These are phyloP conservation scores for Psophocarpus tetragonolobus DNA, from an alignment of 306 rosid genomes.

Conservation along the genomic window DNA sequence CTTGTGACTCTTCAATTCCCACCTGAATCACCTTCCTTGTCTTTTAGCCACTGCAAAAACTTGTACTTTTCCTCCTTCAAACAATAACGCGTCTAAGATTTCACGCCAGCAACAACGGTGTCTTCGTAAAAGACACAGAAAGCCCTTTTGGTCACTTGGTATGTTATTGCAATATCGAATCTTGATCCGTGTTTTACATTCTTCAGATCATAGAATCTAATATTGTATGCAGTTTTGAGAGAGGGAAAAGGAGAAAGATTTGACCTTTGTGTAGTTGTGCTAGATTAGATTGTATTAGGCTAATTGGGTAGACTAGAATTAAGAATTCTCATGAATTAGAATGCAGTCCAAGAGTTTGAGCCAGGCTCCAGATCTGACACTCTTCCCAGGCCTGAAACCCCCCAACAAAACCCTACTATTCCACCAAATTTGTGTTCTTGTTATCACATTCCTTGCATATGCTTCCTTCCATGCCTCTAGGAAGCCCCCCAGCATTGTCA, in stretches of 20 bases:
- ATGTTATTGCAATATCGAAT: slow-evolving; percentile 16
- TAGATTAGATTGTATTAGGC: slow-evolving; percentile 4
- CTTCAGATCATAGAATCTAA: slow-evolving; percentile 21
- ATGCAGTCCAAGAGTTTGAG: slow-evolving; percentile 55
- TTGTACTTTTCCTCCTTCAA: neutral
- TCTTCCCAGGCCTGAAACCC: slow-evolving; percentile 65
- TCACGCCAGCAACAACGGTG: neutral
- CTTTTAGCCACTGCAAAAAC: slow-evolving; percentile 1
- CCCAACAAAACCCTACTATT: slow-evolving; percentile 74
- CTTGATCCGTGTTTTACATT: slow-evolving; percentile 27
- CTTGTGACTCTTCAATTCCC: neutral
- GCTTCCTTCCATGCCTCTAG: slow-evolving; percentile 91
- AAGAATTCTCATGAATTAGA: slow-evolving; percentile 26
- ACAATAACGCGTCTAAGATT: neutral
- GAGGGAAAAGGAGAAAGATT: neutral
- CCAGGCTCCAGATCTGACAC: slow-evolving; percentile 60
- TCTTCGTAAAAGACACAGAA: neutral
- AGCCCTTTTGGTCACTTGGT: neutral
- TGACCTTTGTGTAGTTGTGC: slow-evolving; percentile 4
- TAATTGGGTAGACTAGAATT: neutral
- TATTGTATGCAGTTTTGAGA: neutral
- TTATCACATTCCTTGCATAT: slow-evolving; percentile 71
- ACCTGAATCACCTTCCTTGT: slow-evolving; percentile 7
- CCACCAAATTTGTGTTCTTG: slow-evolving; percentile 62
- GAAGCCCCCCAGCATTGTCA: slow-evolving; percentile 91